Evolutionary conservation across 2,329 filamentous ascomycete species (phyloP).

Genomic region (Podosphaera xanthii): DNA sequence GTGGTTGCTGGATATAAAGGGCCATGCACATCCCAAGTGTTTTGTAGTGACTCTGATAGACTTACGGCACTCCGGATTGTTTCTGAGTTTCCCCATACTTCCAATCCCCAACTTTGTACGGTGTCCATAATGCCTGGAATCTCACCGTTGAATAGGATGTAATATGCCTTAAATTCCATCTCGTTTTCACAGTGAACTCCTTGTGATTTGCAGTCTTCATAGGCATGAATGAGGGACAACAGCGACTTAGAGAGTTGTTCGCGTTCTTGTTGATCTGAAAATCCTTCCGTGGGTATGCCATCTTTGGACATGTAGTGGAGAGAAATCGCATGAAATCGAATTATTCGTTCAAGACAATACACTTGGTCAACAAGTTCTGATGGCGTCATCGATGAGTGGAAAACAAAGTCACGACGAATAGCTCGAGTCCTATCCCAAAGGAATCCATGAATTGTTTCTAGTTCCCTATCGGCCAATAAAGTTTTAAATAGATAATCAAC

Average conservation of each 20-base stretch:
- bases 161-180: conserved; percentile 42
- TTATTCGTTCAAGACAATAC: conserved; percentile 41
- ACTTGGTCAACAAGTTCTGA: conserved; percentile 33
- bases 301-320: conserved; percentile 37
- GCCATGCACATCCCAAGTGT: conserved; percentile 31
- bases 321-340: conserved; percentile 41
- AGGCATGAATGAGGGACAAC: conserved; percentile 40
- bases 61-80: conserved; percentile 37
- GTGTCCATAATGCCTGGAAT: conserved; percentile 33
- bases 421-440: conserved; percentile 46
- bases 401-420: conserved; percentile 44
- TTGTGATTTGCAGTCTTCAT: conserved; percentile 39
- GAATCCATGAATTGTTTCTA: conserved; percentile 35
- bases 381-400: conserved; percentile 35
- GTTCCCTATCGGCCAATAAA: conserved; percentile 30
- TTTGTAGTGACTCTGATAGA: conserved; percentile 36
- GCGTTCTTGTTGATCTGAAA: conserved; percentile 42
- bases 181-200: conserved; percentile 36
- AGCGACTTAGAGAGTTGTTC: conserved; percentile 44
- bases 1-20: conserved; percentile 25
- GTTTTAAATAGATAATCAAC: conserved; percentile 40
- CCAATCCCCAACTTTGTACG: conserved; percentile 30
- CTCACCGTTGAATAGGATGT: conserved; percentile 36
- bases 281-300: conserved; percentile 32
- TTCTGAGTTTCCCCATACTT: conserved; percentile 31